phyloP scores from a whole-genome alignment of 2,329 filamentous ascomycete genomes.

The Periconia digitata region DNA sequence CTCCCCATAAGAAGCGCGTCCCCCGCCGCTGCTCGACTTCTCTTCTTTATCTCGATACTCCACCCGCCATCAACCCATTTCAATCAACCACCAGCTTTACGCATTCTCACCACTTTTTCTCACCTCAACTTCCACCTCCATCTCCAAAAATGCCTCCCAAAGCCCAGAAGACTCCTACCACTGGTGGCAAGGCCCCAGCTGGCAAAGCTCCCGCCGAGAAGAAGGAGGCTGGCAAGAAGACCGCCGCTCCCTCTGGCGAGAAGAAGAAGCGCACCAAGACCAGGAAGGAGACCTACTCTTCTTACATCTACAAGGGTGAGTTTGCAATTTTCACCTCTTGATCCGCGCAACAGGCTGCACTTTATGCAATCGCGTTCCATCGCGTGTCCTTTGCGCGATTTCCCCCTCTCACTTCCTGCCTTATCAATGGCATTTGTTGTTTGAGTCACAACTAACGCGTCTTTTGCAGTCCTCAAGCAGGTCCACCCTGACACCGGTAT shows the following conservation, averaged over 20 bases:
- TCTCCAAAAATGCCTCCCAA: conserved; percentile 85
- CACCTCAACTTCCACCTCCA: conserved; percentile 15
- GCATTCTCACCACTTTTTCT: conserved; percentile 22
- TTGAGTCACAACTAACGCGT: conserved; percentile 40
- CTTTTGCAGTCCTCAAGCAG: conserved; percentile 89
- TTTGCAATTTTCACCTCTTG: conserved; percentile 22
- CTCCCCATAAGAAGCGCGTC: conserved; percentile 46
- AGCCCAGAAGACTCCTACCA: conserved; percentile 96
- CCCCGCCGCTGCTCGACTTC: conserved; percentile 42
- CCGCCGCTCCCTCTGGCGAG: conserved; percentile 83
- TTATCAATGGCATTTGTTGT: conserved; percentile 1
- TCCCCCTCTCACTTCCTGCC: not conserved
- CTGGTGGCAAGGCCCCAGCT: conserved; percentile 87
- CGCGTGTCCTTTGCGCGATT: not conserved
- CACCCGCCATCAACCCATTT: conserved; percentile 9
- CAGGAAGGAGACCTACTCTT: conserved; percentile 99
- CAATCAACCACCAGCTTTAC: conserved; percentile 21
- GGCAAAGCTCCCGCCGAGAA: conserved; percentile 87
- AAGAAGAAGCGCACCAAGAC: conserved; percentile 99
- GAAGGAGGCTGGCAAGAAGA: conserved; percentile 99
- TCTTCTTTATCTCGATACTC: conserved; percentile 39
- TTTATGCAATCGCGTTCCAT: not conserved
- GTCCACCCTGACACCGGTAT: conserved; percentile 99
- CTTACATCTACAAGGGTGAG: conserved; percentile 99
- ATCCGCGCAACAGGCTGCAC: too few relatives aligned